Conservation (phyloP, 305 asterid genomes). For the Stenogyne calaminthoides region DNA sequence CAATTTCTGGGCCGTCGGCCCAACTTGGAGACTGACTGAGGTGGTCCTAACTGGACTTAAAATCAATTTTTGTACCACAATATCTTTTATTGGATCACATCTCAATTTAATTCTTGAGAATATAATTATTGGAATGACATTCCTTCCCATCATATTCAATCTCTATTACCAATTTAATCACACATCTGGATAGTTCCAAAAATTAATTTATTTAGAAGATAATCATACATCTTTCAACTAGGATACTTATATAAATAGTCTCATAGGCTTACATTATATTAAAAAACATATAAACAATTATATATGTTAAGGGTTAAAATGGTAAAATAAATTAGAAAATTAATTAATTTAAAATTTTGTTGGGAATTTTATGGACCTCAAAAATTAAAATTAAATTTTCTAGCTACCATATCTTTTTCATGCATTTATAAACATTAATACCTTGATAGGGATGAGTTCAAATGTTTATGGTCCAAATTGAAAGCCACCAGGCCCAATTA, state of each 20-base stretch:
- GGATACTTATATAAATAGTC: no score
- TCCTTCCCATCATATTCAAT: constrained; percentile 39
- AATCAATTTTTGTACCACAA: constrained; percentile 23
- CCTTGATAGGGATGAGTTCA: constrained; percentile 10
- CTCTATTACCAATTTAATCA: constrained; percentile 27
- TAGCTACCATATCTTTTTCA: constrained; percentile 30
- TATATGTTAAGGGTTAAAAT: not conserved
- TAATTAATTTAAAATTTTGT: not conserved
- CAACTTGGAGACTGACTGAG: not conserved
- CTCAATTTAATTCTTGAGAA: constrained; percentile 13
- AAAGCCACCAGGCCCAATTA: constrained; percentile 23
- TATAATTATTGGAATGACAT: constrained; percentile 28
- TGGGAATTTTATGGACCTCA: not conserved
- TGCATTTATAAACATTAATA: constrained; percentile 24
- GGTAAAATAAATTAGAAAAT: not conserved
- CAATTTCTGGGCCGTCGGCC: constrained; percentile 8
- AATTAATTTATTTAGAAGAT: not conserved
- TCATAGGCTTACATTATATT: not conserved
- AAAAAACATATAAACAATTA: no score
- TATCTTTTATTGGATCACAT: constrained; percentile 7
- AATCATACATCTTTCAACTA: no score
- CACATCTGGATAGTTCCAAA: constrained; percentile 7
- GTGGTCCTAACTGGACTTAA: constrained; percentile 32
- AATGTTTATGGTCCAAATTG: constrained; percentile 29
- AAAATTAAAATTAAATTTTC: not conserved